Evolutionary conservation across 2,329 filamentous ascomycete genomes (phyloP).

Genomic region (Cadophora malorum): DNA sequence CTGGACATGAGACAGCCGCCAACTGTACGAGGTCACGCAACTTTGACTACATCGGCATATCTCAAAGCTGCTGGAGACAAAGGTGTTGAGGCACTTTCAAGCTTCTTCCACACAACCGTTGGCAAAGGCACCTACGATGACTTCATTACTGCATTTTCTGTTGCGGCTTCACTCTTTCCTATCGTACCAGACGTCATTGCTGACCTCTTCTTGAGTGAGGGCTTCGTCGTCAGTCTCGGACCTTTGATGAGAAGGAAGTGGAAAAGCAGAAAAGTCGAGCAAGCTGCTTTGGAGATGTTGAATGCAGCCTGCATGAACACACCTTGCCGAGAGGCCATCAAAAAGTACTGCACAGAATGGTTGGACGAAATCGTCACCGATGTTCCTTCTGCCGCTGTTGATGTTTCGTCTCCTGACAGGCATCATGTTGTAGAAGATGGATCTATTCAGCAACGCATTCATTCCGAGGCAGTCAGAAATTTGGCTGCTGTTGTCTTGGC

Average conservation of each 20-base stretch:
- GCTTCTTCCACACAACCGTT: constrained; percentile 77
- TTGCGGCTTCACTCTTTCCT: constrained; percentile 87
- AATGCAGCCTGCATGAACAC: constrained; percentile 90
- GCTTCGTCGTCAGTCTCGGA: constrained; percentile 80
- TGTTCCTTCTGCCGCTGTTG: constrained; percentile 61
- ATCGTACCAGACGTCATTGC: constrained; percentile 78
- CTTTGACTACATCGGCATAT: constrained; percentile 81
- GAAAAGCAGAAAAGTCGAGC: constrained; percentile 86
- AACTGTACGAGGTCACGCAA: constrained; percentile 79
- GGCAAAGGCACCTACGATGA: constrained; percentile 82
- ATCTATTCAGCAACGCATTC: constrained; percentile 46
- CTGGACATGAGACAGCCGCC: constrained; percentile 83
- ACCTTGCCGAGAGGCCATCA: constrained; percentile 80
- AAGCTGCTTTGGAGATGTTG: constrained; percentile 85
- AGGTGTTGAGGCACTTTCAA: constrained; percentile 72
- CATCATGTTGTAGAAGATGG: constrained; percentile 40
- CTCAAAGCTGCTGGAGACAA: constrained; percentile 77
- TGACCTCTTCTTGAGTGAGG: constrained; percentile 84
- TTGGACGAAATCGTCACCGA: constrained; percentile 82
- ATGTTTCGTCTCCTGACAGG: constrained; percentile 36
- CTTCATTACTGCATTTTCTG: constrained; percentile 89
- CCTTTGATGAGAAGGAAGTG: constrained; percentile 79
- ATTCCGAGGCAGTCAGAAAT: constrained; percentile 67
- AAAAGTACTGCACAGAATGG: constrained; percentile 86
- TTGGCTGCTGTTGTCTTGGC: constrained; percentile 77